Percentiles rank a stretch among this genome's conserved stretches.
Conservation (phyloP, 2,329 filamentous ascomycete species). For the Pseudogymnoascus sp. region DNA sequence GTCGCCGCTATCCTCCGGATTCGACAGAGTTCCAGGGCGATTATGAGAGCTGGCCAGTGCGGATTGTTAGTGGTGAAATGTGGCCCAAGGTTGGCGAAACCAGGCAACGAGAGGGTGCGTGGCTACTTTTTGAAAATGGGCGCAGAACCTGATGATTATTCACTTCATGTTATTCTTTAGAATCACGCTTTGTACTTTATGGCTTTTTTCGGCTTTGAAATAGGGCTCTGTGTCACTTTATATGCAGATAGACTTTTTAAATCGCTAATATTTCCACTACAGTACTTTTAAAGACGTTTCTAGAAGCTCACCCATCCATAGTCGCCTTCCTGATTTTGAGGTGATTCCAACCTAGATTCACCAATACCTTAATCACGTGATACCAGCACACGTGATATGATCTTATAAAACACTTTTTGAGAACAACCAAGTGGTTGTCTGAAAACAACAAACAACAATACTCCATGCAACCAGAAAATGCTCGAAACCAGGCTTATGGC, state of each 20-base stretch:
- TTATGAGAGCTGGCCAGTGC: conserved; percentile 11
- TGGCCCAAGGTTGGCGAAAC: neutral
- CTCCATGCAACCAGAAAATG: neutral
- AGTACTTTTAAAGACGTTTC: neutral
- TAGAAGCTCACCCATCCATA: neutral
- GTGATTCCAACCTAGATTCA: neutral
- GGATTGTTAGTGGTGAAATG: neutral
- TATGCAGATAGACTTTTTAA: neutral
- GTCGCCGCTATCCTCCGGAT: conserved; percentile 9
- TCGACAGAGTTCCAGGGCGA: conserved; percentile 13
- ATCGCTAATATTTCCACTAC: neutral
- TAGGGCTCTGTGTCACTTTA: conserved; percentile 1
- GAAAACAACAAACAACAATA: neutral
- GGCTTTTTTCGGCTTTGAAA: neutral
- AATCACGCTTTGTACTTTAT: conserved; percentile 1
- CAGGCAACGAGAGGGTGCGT: conserved; percentile 4
- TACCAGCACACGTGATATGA: neutral
- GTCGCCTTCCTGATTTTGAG: neutral
- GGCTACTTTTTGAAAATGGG: neutral
- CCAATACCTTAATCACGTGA: neutral
- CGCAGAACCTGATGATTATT: neutral
- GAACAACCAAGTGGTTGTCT: neutral
- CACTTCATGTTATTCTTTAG: neutral
- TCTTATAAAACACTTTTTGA: neutral
- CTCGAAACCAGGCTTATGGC: neutral